Evolutionary conservation across 2,329 filamentous ascomycete species (phyloP).

Genomic region (Talaromyces sp.): DNA sequence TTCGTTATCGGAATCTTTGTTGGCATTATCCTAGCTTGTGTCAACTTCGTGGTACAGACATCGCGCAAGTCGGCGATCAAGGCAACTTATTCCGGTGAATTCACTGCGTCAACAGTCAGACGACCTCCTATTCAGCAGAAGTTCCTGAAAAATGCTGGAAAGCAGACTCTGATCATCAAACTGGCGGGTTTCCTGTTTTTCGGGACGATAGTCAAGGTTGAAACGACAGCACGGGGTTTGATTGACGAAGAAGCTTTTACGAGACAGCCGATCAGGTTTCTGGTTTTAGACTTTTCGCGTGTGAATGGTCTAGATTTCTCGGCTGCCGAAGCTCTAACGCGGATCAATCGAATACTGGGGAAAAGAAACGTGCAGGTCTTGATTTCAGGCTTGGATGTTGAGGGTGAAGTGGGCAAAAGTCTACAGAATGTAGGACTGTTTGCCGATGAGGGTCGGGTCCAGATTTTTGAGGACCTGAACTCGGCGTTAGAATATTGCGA

Average conservation of each 20-base stretch:
- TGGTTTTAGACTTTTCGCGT: conserved; percentile 82
- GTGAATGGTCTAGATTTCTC: conserved; percentile 95
- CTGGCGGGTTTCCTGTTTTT: conserved; percentile 96
- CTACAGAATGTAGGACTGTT: conserved; percentile 81
- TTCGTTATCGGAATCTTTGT: conserved; percentile 93
- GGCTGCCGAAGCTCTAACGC: conserved; percentile 88
- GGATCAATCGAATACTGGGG: conserved; percentile 78
- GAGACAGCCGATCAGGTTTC: conserved; percentile 75
- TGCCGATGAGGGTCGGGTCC: conserved; percentile 67
- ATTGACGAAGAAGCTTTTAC: conserved; percentile 79
- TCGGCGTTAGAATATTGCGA: conserved; percentile 91
- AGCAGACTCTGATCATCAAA: conserved; percentile 87
- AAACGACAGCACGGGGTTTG: conserved; percentile 76
- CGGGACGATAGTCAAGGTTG: conserved; percentile 92
- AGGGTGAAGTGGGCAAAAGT: conserved; percentile 70
- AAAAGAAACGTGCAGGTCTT: conserved; percentile 75
- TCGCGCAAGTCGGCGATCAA: conserved; percentile 85
- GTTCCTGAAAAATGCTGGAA: conserved; percentile 79
- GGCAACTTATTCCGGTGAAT: conserved; percentile 82
- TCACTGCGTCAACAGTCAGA: conserved; percentile 87
- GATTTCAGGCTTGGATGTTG: conserved; percentile 74
- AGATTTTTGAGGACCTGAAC: conserved; percentile 84
- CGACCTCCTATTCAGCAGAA: conserved; percentile 84
- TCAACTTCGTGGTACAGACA: conserved; percentile 86
- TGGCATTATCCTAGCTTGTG: conserved; percentile 85